Evolutionary conservation across 2,329 filamentous ascomycete genomes (phyloP), one percentile per base, ranked within the genome.

Genomic region (Chaetomiaceae sp.): DNA sequence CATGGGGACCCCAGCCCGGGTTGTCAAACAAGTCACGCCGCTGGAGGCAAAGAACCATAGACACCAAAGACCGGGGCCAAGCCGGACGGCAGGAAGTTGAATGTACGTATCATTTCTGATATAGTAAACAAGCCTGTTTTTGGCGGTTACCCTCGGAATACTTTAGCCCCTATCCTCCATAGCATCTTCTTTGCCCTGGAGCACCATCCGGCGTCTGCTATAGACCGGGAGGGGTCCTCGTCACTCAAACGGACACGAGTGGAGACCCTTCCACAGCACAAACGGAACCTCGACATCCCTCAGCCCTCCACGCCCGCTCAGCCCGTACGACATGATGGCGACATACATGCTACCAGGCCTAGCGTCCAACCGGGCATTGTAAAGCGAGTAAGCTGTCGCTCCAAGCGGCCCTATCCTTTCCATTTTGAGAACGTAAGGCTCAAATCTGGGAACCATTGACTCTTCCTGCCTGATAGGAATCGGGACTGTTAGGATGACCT

Each of bases 1-100:
- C 1, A 84, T 75, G 14, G 86, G 86, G 0, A 89, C 87, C 60
- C 86, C 86, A 27, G 85, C 84, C 7, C 75, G 74, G 41, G 67
- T 86, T n/a, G 67, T 87, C 49, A 73, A 64, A 53, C 67, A 67
- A 34, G 47, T 50, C 5, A 21, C 20, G 11, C 47, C 47, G 11
- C 8, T 41, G 27, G 46, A 36, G 21, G 43, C 5, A 20, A 18
- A 20, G 5, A 18, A n/a, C n/a, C n/a, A n/a, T n/a, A n/a, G n/a
- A n/a, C n/a, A n/a, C n/a, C n/a, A n/a, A n/a, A n/a, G n/a, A n/a
- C n/a, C n/a, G n/a, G n/a, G n/a, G n/a, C n/a, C n/a, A n/a, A n/a
- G n/a, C n/a, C n/a, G n/a, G n/a, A n/a, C n/a, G n/a, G n/a, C n/a
- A n/a, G n/a, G n/a, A n/a, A n/a, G n/a, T n/a, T n/a, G n/a, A n/a